Evolutionary conservation across 768 basidiomycete genomes (phyloP), one percentile per base, ranked within the genome.

Genomic region (Vishniacozyma victoriae): DNA sequence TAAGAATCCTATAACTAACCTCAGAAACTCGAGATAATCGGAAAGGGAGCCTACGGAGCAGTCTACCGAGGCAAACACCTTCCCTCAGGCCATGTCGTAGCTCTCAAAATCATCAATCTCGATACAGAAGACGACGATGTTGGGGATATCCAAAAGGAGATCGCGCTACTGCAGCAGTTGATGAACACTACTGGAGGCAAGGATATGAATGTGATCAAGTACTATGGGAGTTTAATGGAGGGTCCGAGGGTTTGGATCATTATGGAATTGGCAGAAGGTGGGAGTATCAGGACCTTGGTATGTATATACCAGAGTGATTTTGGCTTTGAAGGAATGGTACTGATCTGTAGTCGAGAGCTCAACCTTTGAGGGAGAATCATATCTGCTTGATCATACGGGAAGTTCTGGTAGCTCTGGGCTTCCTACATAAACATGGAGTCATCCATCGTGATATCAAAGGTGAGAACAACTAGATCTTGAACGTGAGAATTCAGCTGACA

Each of bases 201-300:
- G n/a, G 55, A 51, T n/a, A 51, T 41, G 11, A 92, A 92, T 67
- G 77, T 78, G 49, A 82, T 95, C 63, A 96, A 87, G 62, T 99
- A 99, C 75, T 95, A 84, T 72, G 93, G 90, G n/a, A 95, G 90
- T 74, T 84, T 87, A 73, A 79, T 95, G 67, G 86, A 93, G 66
- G 92, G 91, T 0, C 87, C 90, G 23, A 86, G 88, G 41, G 89
- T 99, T 9, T 99, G 95, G 92, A 97, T 99, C 59, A 88, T 85
- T 29, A 99, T 99, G 95, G 95, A 99, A 70, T 83, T 84, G 61
- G 95, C 95, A 6, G 84, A 90, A 55, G 93, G 93, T 4, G 95
- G 95, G 5, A 92, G 88, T 66, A 87, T 96, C 5, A 77, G 87
- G 38, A 86, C 89, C 2, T 77, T 99, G 59, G 76, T 77, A 43